Evolutionary conservation across 2,329 filamentous ascomycete species (phyloP).

Genomic region (Volutella citrinella): DNA sequence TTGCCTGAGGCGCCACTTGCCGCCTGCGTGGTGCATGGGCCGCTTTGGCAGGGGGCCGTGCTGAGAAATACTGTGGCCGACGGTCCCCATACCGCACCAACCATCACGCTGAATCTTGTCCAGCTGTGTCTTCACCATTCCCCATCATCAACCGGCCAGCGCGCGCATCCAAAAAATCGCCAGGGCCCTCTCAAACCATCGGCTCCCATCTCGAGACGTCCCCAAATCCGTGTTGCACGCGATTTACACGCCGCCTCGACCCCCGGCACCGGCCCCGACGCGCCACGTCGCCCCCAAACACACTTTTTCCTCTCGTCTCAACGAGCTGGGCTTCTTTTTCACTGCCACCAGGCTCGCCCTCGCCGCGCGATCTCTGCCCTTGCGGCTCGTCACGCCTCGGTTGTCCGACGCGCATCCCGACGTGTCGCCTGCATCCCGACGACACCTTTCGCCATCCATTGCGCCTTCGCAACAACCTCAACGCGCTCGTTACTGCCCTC

Average conservation of each 20-base stretch:
- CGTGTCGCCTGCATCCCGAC: slow-evolving; percentile 24
- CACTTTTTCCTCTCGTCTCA: slow-evolving; percentile 41
- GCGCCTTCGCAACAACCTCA: slow-evolving; percentile 12
- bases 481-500: slow-evolving; percentile 24
- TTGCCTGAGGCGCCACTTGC: slow-evolving; percentile 21
- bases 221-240: slow-evolving; percentile 53
- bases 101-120: slow-evolving; percentile 49
- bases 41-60: slow-evolving; percentile 34
- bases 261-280: slow-evolving; percentile 39
- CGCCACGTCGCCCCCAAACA: slow-evolving; percentile 38
- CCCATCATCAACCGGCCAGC: slow-evolving; percentile 49
- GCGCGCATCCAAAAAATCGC: slow-evolving; percentile 63
- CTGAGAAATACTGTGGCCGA: slow-evolving; percentile 42
- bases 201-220: slow-evolving; percentile 53
- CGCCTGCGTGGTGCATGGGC: slow-evolving; percentile 22
- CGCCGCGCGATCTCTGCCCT: slow-evolving; percentile 21
- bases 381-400: slow-evolving; percentile 18
- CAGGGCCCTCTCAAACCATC: slow-evolving; percentile 59
- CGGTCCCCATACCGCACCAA: slow-evolving; percentile 39
- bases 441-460: slow-evolving; percentile 17
- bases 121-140: slow-evolving; percentile 52
- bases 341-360: slow-evolving; percentile 19
- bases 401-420: slow-evolving; percentile 26
- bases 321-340: slow-evolving; percentile 21
- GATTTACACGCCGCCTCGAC: slow-evolving; percentile 47